These are phyloP conservation scores for Umbelopsis sp. DNA, from an alignment of 192 early-diverging fungal genomes.

Conservation along the genomic window DNA sequence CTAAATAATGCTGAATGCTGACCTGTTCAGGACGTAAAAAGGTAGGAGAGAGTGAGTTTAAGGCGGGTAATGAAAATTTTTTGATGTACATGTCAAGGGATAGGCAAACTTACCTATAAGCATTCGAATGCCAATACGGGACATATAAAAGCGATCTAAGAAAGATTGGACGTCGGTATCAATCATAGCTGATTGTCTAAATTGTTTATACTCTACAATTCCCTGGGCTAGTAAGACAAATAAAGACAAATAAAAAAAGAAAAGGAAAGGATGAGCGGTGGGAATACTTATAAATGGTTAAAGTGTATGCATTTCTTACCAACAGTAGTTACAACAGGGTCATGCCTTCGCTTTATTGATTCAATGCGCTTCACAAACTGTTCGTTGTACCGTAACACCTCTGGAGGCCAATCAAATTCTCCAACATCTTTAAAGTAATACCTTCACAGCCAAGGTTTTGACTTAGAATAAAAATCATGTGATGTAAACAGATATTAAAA, in stretches of 20 bases:
- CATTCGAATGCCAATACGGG: conserved; percentile 98
- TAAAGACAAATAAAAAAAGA: neutral
- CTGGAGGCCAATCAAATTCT: conserved; percentile 60
- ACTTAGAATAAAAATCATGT: neutral
- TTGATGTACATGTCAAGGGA: neutral
- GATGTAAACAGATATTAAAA: neutral
- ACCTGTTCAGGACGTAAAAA: conserved; percentile 37
- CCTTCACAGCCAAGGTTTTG: neutral
- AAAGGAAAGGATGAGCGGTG: neutral
- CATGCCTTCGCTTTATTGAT: conserved; percentile 89
- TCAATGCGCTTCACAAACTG: conserved; percentile 89
- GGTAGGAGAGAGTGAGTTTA: neutral
- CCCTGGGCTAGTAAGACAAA: conserved; percentile 72
- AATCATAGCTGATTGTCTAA: conserved; percentile 44
- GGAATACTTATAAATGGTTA: neutral
- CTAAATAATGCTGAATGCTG: conserved; percentile 77
- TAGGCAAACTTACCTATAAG: conserved; percentile 69
- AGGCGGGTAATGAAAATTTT: conserved; percentile 7
- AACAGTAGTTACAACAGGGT: conserved; percentile 88
- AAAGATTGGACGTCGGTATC: conserved; percentile 86
- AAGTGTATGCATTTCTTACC: conserved; percentile 41
- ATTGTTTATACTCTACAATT: conserved; percentile 88
- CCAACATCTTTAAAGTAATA: conserved; percentile 58
- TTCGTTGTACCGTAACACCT: conserved; percentile 77
- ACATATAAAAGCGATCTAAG: conserved; percentile 95